Base-by-base conservation (phyloP, 2,329 filamentous ascomycete genomes). In the Gaeumannomyces sp. region DNA sequence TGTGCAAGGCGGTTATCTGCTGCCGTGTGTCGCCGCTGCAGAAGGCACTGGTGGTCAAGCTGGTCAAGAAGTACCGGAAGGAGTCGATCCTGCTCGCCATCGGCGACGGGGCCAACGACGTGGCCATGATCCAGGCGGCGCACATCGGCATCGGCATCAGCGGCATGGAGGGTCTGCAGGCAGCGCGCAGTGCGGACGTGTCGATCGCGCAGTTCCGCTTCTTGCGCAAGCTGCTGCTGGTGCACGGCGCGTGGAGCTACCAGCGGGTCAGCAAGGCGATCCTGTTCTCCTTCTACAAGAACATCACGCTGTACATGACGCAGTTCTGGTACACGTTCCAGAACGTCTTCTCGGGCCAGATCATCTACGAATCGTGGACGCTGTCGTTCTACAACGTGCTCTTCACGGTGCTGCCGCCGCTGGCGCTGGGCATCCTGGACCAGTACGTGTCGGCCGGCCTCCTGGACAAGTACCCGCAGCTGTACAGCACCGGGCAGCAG, bases 321-420 rank as follows among this genome's bases (percentile, higher is more conserved):
- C 96, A 99, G 75, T 99, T 99, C 75, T 99, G 96, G 92, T 98
- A 95, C 78, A 92, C 93, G 0, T 99, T 99, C 81, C 93, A 97
- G 85, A 99, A 99, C 76, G 91, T 92, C 69, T 99, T 98, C 77
- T 98, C 94, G 1, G 95, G 95, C 63, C 90, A 97, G 75, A 92
- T 98, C 74, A 98, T 99, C 74, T 98, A 93, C 83, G 95, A 99
- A 78, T 98, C 95, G 13, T 99, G 96, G 96, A 97, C 93, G 0
- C 81, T 99, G n/a, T 97, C 94, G 10, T 96, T 98, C 80, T 99
- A 97, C 83, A 99, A 99, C 81, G 93, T 99, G 76, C 90, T 99
- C 76, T 99, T 96, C 80, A 99, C 95, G 0, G 90, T 96, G 27
- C 81, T 97, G 25, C 95, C 95, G 22, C 95, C 95, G 1, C 89